A percentile compares a stretch with the other conserved stretches of the same genome.
Evolutionary conservation across 2,329 filamentous ascomycete species (phyloP).

Genomic region (Colletotrichum destructivum): DNA sequence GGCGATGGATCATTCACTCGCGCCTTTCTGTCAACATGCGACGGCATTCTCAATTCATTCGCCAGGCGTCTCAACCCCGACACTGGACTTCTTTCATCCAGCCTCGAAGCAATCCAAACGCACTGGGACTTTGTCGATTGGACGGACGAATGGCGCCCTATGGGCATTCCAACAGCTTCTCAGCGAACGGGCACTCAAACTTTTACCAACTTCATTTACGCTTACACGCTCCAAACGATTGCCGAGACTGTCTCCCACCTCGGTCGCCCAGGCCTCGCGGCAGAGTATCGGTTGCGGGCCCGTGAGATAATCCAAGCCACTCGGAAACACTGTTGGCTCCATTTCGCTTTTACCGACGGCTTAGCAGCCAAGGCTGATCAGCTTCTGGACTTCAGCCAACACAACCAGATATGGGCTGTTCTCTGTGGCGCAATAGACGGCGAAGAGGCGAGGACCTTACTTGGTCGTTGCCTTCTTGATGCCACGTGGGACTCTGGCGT

Average conservation of each 20-base stretch:
- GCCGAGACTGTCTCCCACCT: constrained; percentile 51
- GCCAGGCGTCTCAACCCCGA: background rate
- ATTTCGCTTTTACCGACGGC: constrained; percentile 44
- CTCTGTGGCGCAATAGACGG: constrained; percentile 49
- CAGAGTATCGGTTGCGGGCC: background rate
- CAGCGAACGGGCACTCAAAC: constrained; percentile 50
- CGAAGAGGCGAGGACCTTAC: constrained; percentile 38
- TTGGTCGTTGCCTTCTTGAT: constrained; percentile 9
- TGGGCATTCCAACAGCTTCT: constrained; percentile 57
- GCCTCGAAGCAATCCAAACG: constrained; percentile 46
- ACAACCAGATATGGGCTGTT: constrained; percentile 55
- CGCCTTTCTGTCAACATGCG: constrained; percentile 46
- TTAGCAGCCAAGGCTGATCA: constrained; percentile 50
- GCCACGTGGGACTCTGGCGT: background rate
- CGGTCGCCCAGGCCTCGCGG: constrained; percentile 48
- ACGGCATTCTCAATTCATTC: background rate
- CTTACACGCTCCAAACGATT: constrained; percentile 52
- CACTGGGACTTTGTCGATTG: constrained; percentile 57
- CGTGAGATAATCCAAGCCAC: background rate
- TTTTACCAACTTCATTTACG: constrained; percentile 54
- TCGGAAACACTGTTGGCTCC: background rate
- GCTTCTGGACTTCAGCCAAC: constrained; percentile 50
- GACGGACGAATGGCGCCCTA: constrained; percentile 46
- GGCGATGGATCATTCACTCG: constrained; percentile 50
- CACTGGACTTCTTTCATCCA: constrained; percentile 8